Evolutionary conservation across 345 rosid species (phyloP), one percentile per base, ranked within the genome.

Genomic region (Lepidium africanum): DNA sequence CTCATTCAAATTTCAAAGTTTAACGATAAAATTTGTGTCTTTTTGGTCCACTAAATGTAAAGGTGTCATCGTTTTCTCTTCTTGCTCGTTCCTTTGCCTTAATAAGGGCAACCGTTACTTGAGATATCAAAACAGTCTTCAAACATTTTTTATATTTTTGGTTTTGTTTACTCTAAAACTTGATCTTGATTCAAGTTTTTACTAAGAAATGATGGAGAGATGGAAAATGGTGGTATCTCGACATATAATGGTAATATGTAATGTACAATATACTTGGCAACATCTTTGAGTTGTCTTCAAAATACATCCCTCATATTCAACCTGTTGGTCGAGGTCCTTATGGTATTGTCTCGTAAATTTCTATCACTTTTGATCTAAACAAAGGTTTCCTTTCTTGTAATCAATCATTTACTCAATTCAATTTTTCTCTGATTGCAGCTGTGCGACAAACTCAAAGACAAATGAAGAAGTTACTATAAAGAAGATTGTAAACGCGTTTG

Each of bases 401-500:
- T 21, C n/a, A 30, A n/a, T 45, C 17, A 46, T 53, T 19, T 17
- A 5, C 38, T 40, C 36, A 58, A 8, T 2, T 56, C 9, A 40
- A 13, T 12, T n/a, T 6, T 17, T 11, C 1, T 27, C 25, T 38
- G 14, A 27, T 38, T 67, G 4, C 45, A 94, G 97, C 62, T 91
- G 96, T 75, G 95, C 96, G 0, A 77, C 55, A 50, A 84, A 92
- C 69, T 81, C 91, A 2, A 90, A 81, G 82, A 87, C 98, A 6
- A 71, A 79, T 42, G 96, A 94, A 78, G 95, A 86, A 43, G 96
- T 91, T 54, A 96, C 97, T 2, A 86, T 91, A 63, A 94, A 94
- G 85, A 94, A 91, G 84, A 86, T 91, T 61, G 84, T 84, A 39
- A 94, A 87, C 67, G 96, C 99, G 2, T 94, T 94, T 69, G 97